These are phyloP conservation scores for Wickerhamiella kurtzmanii DNA, from an alignment of 805 yeast genomes.

Conservation along the genomic window DNA sequence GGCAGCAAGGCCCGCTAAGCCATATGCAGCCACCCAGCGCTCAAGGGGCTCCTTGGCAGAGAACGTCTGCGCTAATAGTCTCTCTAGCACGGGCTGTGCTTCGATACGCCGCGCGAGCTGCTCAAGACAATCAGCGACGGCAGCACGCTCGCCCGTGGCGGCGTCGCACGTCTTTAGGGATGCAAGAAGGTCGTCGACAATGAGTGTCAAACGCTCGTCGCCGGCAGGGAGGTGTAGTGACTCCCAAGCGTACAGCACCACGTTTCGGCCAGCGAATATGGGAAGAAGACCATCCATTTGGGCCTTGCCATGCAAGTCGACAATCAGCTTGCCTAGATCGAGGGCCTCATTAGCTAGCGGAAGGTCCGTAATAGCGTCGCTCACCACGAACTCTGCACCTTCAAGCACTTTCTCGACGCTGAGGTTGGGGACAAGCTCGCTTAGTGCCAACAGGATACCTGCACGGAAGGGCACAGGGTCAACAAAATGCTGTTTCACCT, in stretches of 20 bases:
- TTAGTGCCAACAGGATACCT: constrained; percentile 61
- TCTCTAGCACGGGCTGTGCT: constrained; percentile 42
- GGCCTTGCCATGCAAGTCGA: constrained; percentile 49
- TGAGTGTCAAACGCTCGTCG: constrained; percentile 51
- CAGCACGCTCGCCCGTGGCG: constrained; percentile 28
- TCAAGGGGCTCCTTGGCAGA: constrained; percentile 32
- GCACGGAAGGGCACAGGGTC: constrained; percentile 81
- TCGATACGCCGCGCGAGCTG: constrained; percentile 40
- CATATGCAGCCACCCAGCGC: constrained; percentile 90
- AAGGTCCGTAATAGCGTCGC: constrained; percentile 52
- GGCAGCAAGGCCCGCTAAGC: constrained; percentile 83
- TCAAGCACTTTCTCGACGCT: constrained; percentile 13
- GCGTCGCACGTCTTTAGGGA: constrained; percentile 82
- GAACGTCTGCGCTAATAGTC: constrained; percentile 47
- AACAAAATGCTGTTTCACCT: constrained; percentile 45
- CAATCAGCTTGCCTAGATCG: constrained; percentile 72
- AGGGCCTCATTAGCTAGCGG: constrained; percentile 55
- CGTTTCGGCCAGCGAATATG: constrained; percentile 52
- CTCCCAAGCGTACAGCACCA: constrained; percentile 78
- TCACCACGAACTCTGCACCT: constrained; percentile 32
- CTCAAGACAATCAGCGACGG: constrained; percentile 73
- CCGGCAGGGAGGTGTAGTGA: constrained; percentile 64
- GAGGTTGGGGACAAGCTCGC: constrained; percentile 39
- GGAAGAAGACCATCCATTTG: constrained; percentile 66
- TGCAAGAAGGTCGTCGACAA: constrained; percentile 53